Conservation (phyloP, 768 basidiomycete genomes). For the Mycena floridula region DNA sequence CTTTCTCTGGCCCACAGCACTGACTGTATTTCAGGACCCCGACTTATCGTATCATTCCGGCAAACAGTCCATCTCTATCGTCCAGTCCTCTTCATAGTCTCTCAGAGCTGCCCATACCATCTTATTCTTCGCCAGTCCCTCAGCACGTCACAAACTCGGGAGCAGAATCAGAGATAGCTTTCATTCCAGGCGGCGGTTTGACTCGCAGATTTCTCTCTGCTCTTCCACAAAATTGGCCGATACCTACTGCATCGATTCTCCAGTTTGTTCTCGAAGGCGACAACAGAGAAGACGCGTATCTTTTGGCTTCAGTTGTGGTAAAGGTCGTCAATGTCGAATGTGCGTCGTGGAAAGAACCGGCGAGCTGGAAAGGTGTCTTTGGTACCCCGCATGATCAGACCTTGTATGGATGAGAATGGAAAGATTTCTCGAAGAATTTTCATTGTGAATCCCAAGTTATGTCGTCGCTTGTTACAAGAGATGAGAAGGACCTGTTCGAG, state of each 20-base stretch:
- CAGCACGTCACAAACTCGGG: constrained; percentile 23
- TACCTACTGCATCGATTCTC: constrained; percentile 53
- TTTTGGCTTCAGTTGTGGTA: constrained; percentile 49
- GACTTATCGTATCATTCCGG: constrained; percentile 50
- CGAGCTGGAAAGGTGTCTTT: constrained; percentile 67
- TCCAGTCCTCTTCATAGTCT: constrained; percentile 40
- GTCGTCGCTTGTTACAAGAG: no score
- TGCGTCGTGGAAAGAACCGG: constrained; percentile 55
- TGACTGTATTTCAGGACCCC: no score
- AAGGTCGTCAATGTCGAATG: constrained; percentile 38
- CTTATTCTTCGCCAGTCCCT: constrained; percentile 44
- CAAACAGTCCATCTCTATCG: constrained; percentile 35
- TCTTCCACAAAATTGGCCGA: constrained; percentile 40
- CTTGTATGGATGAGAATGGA: constrained; percentile 53
- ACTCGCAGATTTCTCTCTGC: constrained; percentile 60
- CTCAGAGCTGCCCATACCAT: constrained; percentile 41
- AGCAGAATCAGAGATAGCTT: constrained; percentile 40
- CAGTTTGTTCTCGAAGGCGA: constrained; percentile 83
- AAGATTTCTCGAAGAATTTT: no score
- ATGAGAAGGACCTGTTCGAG: no score
- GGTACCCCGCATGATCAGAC: constrained; percentile 70
- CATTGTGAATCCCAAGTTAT: no score
- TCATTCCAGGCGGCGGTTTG: constrained; percentile 77
- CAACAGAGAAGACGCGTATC: constrained; percentile 64
- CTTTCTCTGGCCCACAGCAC: no score